phyloP scores from a whole-genome alignment of 2,329 filamentous ascomycete species.

The Botrytis deweyae region DNA sequence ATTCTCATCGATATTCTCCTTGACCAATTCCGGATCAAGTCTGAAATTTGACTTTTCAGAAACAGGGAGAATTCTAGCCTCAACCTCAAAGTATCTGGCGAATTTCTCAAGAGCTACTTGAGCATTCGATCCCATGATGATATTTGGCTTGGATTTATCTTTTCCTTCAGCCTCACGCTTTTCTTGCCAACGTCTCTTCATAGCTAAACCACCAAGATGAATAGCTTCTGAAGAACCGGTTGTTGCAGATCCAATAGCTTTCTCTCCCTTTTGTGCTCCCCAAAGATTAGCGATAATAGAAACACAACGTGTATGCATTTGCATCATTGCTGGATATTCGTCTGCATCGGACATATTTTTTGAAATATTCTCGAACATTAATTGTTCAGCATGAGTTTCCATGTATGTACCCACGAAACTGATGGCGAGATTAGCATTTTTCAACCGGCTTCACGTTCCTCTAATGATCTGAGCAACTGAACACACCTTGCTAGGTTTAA shows the following conservation, averaged over 20 bases:
- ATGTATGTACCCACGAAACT: slow-evolving; percentile 72
- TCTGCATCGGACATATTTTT: slow-evolving; percentile 74
- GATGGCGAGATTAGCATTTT: slow-evolving; percentile 19
- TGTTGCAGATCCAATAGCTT: slow-evolving; percentile 66
- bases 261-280: slow-evolving; percentile 60
- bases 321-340: slow-evolving; percentile 59
- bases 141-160: slow-evolving; percentile 64
- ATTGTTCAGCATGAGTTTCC: slow-evolving; percentile 62
- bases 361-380: slow-evolving; percentile 66
- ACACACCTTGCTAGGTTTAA: slow-evolving; percentile 60
- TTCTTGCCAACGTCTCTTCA: slow-evolving; percentile 75
- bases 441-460: neutral
- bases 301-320: slow-evolving; percentile 66
- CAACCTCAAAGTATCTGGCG: slow-evolving; percentile 71
- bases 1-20: slow-evolving; percentile 70
- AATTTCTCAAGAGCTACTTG: slow-evolving; percentile 74
- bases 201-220: slow-evolving; percentile 67
- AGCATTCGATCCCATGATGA: slow-evolving; percentile 72
- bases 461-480: neutral
- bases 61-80: slow-evolving; percentile 63
- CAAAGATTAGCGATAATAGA: slow-evolving; percentile 67
- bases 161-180: slow-evolving; percentile 59
- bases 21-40: slow-evolving; percentile 63
- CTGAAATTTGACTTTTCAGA: slow-evolving; percentile 59
- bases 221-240: slow-evolving; percentile 72